A percentile compares a stretch with the other conserved stretches of the same genome.
phyloP scores from a whole-genome alignment of 768 basidiomycete species.

The Rhodotorula graminis region DNA sequence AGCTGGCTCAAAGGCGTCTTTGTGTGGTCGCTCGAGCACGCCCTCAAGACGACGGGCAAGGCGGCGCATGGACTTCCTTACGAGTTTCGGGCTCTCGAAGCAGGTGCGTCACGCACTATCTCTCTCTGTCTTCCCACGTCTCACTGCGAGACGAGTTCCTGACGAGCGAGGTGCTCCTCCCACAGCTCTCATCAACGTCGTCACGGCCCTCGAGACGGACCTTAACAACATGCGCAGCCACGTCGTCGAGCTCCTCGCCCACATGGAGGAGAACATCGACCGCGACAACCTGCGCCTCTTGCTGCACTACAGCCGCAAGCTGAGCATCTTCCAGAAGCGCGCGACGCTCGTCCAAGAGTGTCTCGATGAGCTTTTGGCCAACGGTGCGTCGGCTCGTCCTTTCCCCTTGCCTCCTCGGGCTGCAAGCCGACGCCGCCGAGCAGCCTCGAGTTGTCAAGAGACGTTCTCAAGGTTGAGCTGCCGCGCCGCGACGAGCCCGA shows the following conservation, averaged over 20 bases:
- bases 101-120: constrained; percentile 53
- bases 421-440: too few relatives aligned
- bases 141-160: background rate
- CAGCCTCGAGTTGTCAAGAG: too few relatives aligned
- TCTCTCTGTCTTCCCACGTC: background rate
- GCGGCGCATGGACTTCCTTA: constrained; percentile 61
- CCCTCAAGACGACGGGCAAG: constrained; percentile 33
- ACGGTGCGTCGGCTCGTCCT: constrained; percentile 20
- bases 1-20: constrained; percentile 36
- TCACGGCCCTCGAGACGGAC: constrained; percentile 90
- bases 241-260: constrained; percentile 80
- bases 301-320: constrained; percentile 81
- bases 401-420: too few relatives aligned
- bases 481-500: background rate
- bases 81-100: constrained; percentile 92
- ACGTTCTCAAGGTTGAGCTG: too few relatives aligned
- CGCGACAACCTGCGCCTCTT: constrained; percentile 88
- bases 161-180: background rate
- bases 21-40: constrained; percentile 36
- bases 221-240: constrained; percentile 90
- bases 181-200: constrained; percentile 65
- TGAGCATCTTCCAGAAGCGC: constrained; percentile 84
- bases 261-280: constrained; percentile 88
- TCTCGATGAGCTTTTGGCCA: constrained; percentile 78
- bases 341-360: constrained; percentile 82